Evolutionary conservation across 805 yeast genomes (phyloP), one percentile per base, ranked within the genome.

Genomic region (Nakazawaea holstii): DNA sequence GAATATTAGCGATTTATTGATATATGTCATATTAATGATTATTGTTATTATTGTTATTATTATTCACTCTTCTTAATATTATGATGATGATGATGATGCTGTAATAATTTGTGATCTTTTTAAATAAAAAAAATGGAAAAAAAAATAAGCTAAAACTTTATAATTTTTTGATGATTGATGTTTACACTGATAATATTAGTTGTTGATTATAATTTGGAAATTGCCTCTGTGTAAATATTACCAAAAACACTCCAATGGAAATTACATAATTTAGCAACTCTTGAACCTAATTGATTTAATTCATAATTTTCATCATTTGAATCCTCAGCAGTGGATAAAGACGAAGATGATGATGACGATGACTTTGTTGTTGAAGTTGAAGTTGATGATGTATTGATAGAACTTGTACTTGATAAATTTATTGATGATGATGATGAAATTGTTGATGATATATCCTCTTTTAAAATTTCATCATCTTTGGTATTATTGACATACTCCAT

Each of bases 211-310:
- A 29, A 36, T 43, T 60, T 62, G 40, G 65, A 59, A 37, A 69
- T 45, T 11, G 60, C 55, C 27, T 75, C 79, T 39, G 68, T 62
- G 57, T 88, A 88, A 65, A 82, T 81, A 38, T 74, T 73, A 30
- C 87, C 90, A 64, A 88, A 87, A 10, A 88, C 96, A 48, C 78
- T 81, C 87, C 90, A 84, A 64, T 88, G 95, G 67, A 88, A 84
- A 49, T 80, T 82, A 42, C 79, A 79, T 49, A 88, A 73, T 13
- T 86, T 80, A 50, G 81, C 74, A 44, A 85, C 67, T 55, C 87
- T 77, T 45, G 74, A 75, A 37, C 81, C 77, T 44, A 82, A 72
- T 53, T 75, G 72, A 41, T 72, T 74, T 54, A 84, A 69, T 53
- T 84, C 91, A n/a, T 54, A 51, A 30, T 50, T 43, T 47, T 61